These are phyloP conservation scores for Macrotyloma uniflorum DNA, from an alignment of 306 rosid genomes.

Conservation along the genomic window DNA sequence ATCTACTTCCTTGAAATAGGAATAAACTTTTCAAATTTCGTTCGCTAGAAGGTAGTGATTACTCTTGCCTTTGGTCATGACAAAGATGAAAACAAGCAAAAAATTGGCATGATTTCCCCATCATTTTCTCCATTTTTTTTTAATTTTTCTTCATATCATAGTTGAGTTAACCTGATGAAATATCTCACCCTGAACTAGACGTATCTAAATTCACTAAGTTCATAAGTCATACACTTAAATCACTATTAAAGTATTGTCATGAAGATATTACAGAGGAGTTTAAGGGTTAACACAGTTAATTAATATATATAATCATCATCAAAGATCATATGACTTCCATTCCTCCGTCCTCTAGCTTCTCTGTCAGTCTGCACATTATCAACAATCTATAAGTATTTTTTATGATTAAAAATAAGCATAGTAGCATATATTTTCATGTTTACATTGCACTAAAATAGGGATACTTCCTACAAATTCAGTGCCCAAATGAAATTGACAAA, in stretches of 20 bases:
- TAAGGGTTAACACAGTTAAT: slow-evolving; percentile 33
- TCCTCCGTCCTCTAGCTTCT: slow-evolving; percentile 66
- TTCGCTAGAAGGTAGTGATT: no score
- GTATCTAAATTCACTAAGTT: background rate
- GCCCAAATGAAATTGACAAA: background rate
- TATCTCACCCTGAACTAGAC: background rate
- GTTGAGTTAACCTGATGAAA: background rate
- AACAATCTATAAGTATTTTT: slow-evolving; percentile 20
- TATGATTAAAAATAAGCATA: background rate
- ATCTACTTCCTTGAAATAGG: no score
- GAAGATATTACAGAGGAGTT: background rate
- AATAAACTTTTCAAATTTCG: no score
- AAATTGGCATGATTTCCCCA: background rate
- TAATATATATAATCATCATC: slow-evolving; percentile 70
- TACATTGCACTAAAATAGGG: background rate
- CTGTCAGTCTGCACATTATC: slow-evolving; percentile 69
- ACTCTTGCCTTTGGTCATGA: background rate
- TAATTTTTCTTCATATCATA: background rate
- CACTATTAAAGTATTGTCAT: background rate
- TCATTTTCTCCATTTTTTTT: background rate
- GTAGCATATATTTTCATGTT: background rate
- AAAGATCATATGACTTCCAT: slow-evolving; percentile 69
- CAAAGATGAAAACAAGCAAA: background rate
- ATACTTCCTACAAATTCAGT: background rate
- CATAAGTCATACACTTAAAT: slow-evolving; percentile 5